These are phyloP conservation scores for Glebionis coronaria DNA, from an alignment of 129 eudicot genomes.

Conservation along the genomic window DNA sequence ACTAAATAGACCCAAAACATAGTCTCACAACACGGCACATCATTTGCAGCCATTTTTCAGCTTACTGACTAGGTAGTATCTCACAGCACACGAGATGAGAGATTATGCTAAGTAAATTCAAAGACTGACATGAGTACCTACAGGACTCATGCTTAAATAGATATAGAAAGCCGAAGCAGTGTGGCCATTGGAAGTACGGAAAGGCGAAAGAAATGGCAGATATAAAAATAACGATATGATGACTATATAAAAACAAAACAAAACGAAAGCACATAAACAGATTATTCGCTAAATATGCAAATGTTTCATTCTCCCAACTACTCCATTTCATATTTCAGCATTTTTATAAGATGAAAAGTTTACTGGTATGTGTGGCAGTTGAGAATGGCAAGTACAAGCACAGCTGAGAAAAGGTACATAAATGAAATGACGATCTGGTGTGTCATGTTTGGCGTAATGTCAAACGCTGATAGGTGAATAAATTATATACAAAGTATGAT, in stretches of 20 bases:
- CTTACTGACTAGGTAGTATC: conserved; percentile 3
- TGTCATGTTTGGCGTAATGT: background rate
- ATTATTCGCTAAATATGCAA: background rate
- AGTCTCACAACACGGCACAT: conserved; percentile 80
- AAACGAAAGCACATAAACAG: background rate
- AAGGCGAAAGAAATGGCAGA: conserved; percentile 15
- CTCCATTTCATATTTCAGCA: conserved; percentile 25
- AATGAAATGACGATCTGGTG: conserved; percentile 18
- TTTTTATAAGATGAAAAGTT: conserved; percentile 20
- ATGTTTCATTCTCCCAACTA: conserved; percentile 18
- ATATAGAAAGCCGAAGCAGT: background rate
- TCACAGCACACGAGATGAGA: background rate
- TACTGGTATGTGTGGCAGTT: conserved; percentile 27
- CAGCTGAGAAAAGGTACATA: conserved; percentile 1
- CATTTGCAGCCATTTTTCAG: conserved; percentile 68
- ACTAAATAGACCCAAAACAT: conserved; percentile 78
- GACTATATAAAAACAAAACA: conserved; percentile 9
- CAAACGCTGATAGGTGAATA: background rate
- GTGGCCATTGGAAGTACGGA: conserved; percentile 12
- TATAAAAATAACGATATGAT: conserved; percentile 5
- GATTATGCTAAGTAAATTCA: background rate
- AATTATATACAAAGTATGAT: background rate
- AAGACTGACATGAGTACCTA: background rate
- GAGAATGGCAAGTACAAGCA: conserved; percentile 18
- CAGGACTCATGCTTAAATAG: conserved; percentile 26